phyloP scores from a whole-genome alignment of 2,329 filamentous ascomycete genomes.

The Daldinia eschscholtzii region DNA sequence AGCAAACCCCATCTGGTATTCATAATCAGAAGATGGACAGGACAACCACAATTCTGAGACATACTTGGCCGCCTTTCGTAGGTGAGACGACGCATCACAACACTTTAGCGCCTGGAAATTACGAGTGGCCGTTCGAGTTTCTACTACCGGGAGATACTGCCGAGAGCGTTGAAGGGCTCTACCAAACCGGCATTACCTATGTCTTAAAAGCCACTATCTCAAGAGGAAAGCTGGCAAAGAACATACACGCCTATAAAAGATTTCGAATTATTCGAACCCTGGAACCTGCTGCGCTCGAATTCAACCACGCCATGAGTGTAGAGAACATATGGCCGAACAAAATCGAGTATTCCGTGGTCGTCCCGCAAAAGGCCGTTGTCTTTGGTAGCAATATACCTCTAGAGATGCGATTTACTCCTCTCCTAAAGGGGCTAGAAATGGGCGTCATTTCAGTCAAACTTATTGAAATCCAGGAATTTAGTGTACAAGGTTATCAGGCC shows the following conservation, averaged over 20 bases:
- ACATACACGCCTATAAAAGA: constrained; percentile 83
- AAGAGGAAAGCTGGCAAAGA: constrained; percentile 88
- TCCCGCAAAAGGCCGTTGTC: constrained; percentile 93
- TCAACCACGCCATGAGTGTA: constrained; percentile 91
- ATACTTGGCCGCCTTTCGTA: constrained; percentile 77
- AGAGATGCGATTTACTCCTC: constrained; percentile 87
- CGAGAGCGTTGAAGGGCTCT: constrained; percentile 91
- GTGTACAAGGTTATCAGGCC: constrained; percentile 61
- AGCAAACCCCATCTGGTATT: constrained; percentile 67
- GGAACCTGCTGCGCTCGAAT: constrained; percentile 79
- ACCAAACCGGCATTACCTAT: constrained; percentile 89
- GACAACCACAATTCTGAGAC: constrained; percentile 71
- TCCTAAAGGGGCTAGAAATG: constrained; percentile 88
- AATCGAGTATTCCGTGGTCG: constrained; percentile 92
- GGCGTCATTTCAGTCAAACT: constrained; percentile 86
- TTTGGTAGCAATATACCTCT: constrained; percentile 89
- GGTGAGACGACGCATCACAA: constrained; percentile 67
- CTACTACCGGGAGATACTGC: constrained; percentile 78
- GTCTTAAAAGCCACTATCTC: constrained; percentile 90
- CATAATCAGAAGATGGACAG: constrained; percentile 71
- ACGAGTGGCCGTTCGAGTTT: constrained; percentile 85
- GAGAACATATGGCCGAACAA: constrained; percentile 99
- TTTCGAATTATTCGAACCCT: constrained; percentile 83
- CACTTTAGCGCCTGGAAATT: constrained; percentile 78
- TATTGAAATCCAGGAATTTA: constrained; percentile 81